Evolutionary conservation across 768 basidiomycete genomes (phyloP).

Genomic region (Pulveroboletus sp.): DNA sequence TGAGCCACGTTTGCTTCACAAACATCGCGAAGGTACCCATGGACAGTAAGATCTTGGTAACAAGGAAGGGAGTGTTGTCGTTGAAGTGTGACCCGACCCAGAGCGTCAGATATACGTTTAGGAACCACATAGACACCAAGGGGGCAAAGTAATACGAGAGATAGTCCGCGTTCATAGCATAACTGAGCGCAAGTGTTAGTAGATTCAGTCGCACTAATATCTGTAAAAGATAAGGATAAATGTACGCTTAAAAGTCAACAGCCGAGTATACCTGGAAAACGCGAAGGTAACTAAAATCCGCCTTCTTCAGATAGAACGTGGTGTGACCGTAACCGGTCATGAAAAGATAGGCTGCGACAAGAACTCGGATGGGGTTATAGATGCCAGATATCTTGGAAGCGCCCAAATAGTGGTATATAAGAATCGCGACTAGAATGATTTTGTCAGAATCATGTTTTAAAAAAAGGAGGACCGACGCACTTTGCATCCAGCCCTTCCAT

Average conservation of each 20-base stretch:
- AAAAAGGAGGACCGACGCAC: conserved; percentile 40
- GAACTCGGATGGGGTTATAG: conserved; percentile 84
- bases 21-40: conserved; percentile 60
- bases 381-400: conserved; percentile 92
- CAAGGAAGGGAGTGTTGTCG: conserved; percentile 59
- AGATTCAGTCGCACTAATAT: conserved; percentile 82
- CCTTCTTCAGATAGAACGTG: conserved; percentile 85
- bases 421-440: conserved; percentile 60
- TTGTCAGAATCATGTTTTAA: not conserved
- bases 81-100: conserved; percentile 68
- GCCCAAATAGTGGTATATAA: conserved; percentile 90
- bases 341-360: conserved; percentile 87
- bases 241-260: not conserved
- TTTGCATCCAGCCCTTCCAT: conserved; percentile 99
- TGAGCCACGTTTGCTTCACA: conserved; percentile 58
- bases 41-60: conserved; percentile 67
- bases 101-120: conserved; percentile 83
- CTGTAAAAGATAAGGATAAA: conserved; percentile 29
- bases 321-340: conserved; percentile 94
- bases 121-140: conserved; percentile 86
- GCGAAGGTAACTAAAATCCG: conserved; percentile 76
- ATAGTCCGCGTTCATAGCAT: conserved; percentile 90
- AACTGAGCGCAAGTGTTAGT: conserved; percentile 75
- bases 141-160: conserved; percentile 90
- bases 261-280: conserved; percentile 55